phyloP scores from a whole-genome alignment of 2,329 filamentous ascomycete genomes.

The Aspergillaceae sp. region DNA sequence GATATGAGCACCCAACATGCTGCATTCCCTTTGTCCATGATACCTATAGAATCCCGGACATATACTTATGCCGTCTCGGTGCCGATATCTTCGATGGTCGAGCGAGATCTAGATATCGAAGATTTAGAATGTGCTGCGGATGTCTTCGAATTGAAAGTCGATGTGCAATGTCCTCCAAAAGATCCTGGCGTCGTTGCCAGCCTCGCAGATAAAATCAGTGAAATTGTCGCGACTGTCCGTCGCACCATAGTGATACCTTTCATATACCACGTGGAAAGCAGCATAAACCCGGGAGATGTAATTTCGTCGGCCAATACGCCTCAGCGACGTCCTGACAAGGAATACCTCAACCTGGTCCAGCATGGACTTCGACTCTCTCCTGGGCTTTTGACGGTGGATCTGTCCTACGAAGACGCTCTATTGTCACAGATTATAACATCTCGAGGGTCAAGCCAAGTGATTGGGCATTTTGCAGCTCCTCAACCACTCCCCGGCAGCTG shows the following conservation, averaged over 20 bases:
- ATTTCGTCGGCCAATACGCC: slow-evolving; percentile 4
- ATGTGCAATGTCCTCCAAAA: slow-evolving; percentile 23
- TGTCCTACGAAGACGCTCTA: slow-evolving; percentile 46
- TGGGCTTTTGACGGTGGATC: slow-evolving; percentile 55
- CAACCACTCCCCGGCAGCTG: slow-evolving; percentile 43
- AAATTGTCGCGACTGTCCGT: slow-evolving; percentile 52
- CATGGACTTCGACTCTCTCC: slow-evolving; percentile 55
- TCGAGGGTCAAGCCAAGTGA: slow-evolving; percentile 52
- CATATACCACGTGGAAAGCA: slow-evolving; percentile 44
- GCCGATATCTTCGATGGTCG: slow-evolving; percentile 49
- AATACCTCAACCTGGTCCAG: slow-evolving; percentile 50
- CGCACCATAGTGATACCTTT: slow-evolving; percentile 55
- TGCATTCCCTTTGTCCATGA: slow-evolving; percentile 54
- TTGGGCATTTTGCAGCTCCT: slow-evolving; percentile 47
- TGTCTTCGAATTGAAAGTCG: slow-evolving; percentile 55
- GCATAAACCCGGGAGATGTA: slow-evolving; percentile 7
- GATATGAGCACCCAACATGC: slow-evolving; percentile 26
- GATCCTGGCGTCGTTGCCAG: slow-evolving; percentile 23
- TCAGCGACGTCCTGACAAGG: slow-evolving; percentile 20
- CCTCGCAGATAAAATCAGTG: slow-evolving; percentile 47
- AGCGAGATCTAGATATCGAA: slow-evolving; percentile 51
- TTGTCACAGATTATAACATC: slow-evolving; percentile 44
- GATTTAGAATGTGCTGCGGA: slow-evolving; percentile 59
- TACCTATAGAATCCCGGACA: slow-evolving; percentile 51
- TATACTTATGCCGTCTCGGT: slow-evolving; percentile 62